Evolutionary conservation across 106 monocot genomes (phyloP), one percentile per base, ranked within the genome.

Genomic region (Xerophyta viscosa): DNA sequence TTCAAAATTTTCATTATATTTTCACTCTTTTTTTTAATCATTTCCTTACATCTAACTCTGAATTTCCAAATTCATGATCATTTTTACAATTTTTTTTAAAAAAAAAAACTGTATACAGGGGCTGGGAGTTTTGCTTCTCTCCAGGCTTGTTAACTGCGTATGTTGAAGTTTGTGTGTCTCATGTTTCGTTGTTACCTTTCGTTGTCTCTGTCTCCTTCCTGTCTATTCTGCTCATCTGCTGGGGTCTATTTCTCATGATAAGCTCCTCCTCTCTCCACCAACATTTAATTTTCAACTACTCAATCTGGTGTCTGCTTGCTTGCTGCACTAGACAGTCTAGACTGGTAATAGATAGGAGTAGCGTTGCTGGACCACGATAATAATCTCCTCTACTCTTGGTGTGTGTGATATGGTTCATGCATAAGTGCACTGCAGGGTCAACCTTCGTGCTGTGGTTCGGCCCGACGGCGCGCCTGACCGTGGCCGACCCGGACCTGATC

Each of bases 391-490:
- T n/a, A n/a, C n/a, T n/a, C n/a, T n/a, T n/a, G n/a, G n/a, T n/a
- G n/a, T n/a, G n/a, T n/a, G n/a, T n/a, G n/a, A n/a, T n/a, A n/a
- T n/a, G n/a, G n/a, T n/a, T n/a, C n/a, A n/a, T n/a, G n/a, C 33
- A 36, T 6, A 36, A 36, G 15, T 12, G 15, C 10, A 39, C 6
- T 49, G 7, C 73, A 94, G 94, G 94, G 24, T 72, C 84, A 29
- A 84, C 72, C 47, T 94, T 94, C 50, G 50, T 94, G 9, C 75
- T 94, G 21, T 94, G 87, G 84, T 94, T 94, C 44, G 94, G 94
- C 0, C 84, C 94, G 23, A 88, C 81, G 14, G 62, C 94, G 8
- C 67, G 94, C 20, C 76, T 94, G 12, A 53, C 66, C 24, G 63
- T 94, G 24, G 77, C 78, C 47, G 94, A 94, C 62, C 94, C 88